A percentile compares a stretch with the other conserved stretches of the same genome.
Evolutionary conservation across 2,329 filamentous ascomycete genomes (phyloP).

Genomic region (Scedosporium boydii): DNA sequence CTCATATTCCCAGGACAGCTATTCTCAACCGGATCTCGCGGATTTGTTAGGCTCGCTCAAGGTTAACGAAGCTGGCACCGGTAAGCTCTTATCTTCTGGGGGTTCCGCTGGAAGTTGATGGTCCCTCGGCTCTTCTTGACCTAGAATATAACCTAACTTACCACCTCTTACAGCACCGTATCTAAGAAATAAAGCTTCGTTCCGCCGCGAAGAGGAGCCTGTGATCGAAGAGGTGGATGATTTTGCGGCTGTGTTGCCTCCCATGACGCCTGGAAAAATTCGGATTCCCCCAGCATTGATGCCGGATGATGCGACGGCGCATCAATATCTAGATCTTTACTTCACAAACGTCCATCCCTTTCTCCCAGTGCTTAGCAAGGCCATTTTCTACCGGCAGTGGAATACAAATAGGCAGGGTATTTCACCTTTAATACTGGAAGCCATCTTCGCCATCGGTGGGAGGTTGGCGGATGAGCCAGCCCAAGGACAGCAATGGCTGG

Average conservation of each 20-base stretch:
- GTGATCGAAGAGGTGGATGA: constrained; percentile 67
- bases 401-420: constrained; percentile 71
- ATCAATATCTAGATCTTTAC: constrained; percentile 83
- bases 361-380: constrained; percentile 77
- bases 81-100: constrained; percentile 35
- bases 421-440: constrained; percentile 80
- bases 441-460: constrained; percentile 82
- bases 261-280: constrained; percentile 60
- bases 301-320: constrained; percentile 73
- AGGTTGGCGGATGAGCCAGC: constrained; percentile 74
- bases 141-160: constrained; percentile 2
- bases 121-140: background rate
- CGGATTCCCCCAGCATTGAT: constrained; percentile 88
- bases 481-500: constrained; percentile 86
- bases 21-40: constrained; percentile 61
- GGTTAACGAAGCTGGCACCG: constrained; percentile 78
- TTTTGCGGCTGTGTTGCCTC: constrained; percentile 60
- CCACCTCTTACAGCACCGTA: constrained; percentile 58
- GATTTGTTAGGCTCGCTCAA: constrained; percentile 79
- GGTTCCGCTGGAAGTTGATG: background rate
- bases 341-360: constrained; percentile 89
- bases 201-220: constrained; percentile 46
- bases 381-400: constrained; percentile 84
- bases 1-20: constrained; percentile 52
- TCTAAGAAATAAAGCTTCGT: constrained; percentile 54